Evolutionary conservation across 139 green algal genomes (phyloP).

Genomic region (Edaphochlamys debaryana): DNA sequence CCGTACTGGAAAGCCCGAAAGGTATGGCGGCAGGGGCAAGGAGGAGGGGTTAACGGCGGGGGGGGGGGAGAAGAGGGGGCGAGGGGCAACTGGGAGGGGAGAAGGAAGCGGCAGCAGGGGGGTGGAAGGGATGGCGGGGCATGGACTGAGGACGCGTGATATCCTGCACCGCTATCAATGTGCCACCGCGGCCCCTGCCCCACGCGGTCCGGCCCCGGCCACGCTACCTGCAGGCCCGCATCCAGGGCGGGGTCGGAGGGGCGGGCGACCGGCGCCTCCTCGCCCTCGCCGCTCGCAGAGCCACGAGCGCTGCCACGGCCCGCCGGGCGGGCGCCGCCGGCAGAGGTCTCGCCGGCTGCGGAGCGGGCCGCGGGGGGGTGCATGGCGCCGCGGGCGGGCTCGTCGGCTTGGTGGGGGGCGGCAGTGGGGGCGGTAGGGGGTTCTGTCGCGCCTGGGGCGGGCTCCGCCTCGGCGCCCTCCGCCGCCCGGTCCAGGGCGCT

Average conservation of each 20-base stretch:
- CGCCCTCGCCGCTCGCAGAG: background rate
- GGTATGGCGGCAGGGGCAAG: too few relatives aligned
- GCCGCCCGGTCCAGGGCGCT: slow-evolving; percentile 5
- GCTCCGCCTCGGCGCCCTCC: background rate
- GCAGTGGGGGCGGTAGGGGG: background rate
- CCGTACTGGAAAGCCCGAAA: background rate
- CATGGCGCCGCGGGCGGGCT: background rate
- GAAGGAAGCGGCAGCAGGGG: too few relatives aligned
- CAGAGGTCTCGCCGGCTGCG: too few relatives aligned
- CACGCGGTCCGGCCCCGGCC: too few relatives aligned
- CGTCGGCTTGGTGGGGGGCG: background rate
- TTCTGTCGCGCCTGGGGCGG: too few relatives aligned
- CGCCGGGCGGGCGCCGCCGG: background rate
- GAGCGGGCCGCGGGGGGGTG: background rate
- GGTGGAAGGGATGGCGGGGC: too few relatives aligned
- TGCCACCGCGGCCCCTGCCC: too few relatives aligned
- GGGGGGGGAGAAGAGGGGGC: too few relatives aligned
- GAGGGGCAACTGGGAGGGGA: too few relatives aligned
- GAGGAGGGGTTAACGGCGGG: background rate
- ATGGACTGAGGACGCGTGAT: too few relatives aligned
- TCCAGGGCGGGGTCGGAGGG: slow-evolving; percentile 38
- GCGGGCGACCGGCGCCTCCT: background rate
- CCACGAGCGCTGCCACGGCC: background rate
- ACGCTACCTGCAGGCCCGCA: slow-evolving; percentile 43
- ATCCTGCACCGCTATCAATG: too few relatives aligned